Base-by-base conservation (phyloP, 2,329 filamentous ascomycete genomes). In the Cucurbitaria berberidis region DNA sequence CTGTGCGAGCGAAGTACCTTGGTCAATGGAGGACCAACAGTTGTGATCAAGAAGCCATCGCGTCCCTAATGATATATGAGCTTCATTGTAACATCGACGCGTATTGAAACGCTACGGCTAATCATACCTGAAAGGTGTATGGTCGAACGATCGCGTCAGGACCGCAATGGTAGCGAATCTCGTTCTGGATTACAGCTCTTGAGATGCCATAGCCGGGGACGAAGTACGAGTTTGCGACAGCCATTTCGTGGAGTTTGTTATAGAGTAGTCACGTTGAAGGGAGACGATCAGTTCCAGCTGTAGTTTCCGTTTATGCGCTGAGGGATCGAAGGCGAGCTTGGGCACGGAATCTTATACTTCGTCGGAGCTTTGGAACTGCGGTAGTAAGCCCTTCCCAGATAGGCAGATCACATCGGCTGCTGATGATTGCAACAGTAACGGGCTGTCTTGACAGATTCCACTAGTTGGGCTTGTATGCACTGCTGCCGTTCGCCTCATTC, bases 121-220 rank as follows among this genome's bases (percentile, higher is more conserved):
- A 24, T 24, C 46, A 39, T 70, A 76, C 75, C 62, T 77, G 74
- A 46, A 75, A 74, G n/a, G 72, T 76, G 51, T 75, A 78, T 29
- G 74, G 76, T 42, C 76, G 65, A 9, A 77, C 75, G 34, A 77
- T 77, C 9, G 76, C 73, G 58, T 76, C 74, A 21, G 76, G 74
- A 6, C 76, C 76, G 50, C 74, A 78, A 53, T 76, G 73, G 44
- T 77, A 77, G 27, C 74, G 73, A 34, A 78, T 78, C 46, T 78
- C 74, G 46, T 72, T 74, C 51, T 78, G 76, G 35, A 78, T 78
- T 22, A 78, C 75, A n/a, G 73, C 66, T 58, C 76, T 68, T 19
- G 75, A 77, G 55, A 78, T 77, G 40, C 75, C 76, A 52, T 68
- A 77, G 27, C 76, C 75, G 15, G 76, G 75, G 4, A 78, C 67